phyloP scores from a whole-genome alignment of 495 filamentous ascomycete species.

The Chaetomium cochliodes region DNA sequence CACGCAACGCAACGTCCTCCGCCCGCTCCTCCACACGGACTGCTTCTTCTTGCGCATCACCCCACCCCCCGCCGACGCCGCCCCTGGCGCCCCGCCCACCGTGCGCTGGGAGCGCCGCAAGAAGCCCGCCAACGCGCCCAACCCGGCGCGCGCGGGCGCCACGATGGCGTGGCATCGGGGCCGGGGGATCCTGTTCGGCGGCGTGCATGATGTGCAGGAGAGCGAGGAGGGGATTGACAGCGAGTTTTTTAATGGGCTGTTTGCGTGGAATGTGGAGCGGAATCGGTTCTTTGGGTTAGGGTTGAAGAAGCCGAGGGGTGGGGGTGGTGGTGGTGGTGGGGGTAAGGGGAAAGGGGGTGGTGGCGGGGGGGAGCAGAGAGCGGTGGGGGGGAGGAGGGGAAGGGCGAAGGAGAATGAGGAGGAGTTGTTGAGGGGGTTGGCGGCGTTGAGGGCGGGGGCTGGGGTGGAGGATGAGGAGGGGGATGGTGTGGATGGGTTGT shows the following conservation, averaged over 20 bases:
- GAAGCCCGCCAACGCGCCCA: conserved; percentile 84
- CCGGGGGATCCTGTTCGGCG: conserved; percentile 88
- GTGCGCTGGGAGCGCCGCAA: conserved; percentile 91
- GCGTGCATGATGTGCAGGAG: conserved; percentile 90
- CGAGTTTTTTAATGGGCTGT: conserved; percentile 89
- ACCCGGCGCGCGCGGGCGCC: conserved; percentile 76
- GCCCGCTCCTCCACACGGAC: conserved; percentile 87
- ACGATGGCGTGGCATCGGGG: conserved; percentile 94
- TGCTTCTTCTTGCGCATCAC: conserved; percentile 88
- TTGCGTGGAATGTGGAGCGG: conserved; percentile 88
- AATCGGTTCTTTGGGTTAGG: conserved; percentile 87
- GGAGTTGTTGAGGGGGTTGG: conserved; percentile 80
- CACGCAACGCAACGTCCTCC: conserved; percentile 62
- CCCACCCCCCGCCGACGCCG: conserved; percentile 62
- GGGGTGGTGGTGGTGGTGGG: conserved; percentile 32
- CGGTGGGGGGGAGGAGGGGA: conserved; percentile 59
- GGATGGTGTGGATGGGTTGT: conserved; percentile 26
- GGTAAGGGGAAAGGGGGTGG: conserved; percentile 41
- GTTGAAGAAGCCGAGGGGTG: conserved; percentile 59
- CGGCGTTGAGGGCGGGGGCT: conserved; percentile 56
- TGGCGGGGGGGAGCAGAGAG: conserved; percentile 47
- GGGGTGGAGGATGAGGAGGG: conserved; percentile 18
- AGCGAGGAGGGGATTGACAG: conserved; percentile 94
- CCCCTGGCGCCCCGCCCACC: conserved; percentile 59
- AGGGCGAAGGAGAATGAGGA: conserved; percentile 83